A percentile compares a stretch with the other conserved stretches of the same genome.
phyloP scores from a whole-genome alignment of 2,329 filamentous ascomycete species.

The Cercospora zeae-maydis region DNA sequence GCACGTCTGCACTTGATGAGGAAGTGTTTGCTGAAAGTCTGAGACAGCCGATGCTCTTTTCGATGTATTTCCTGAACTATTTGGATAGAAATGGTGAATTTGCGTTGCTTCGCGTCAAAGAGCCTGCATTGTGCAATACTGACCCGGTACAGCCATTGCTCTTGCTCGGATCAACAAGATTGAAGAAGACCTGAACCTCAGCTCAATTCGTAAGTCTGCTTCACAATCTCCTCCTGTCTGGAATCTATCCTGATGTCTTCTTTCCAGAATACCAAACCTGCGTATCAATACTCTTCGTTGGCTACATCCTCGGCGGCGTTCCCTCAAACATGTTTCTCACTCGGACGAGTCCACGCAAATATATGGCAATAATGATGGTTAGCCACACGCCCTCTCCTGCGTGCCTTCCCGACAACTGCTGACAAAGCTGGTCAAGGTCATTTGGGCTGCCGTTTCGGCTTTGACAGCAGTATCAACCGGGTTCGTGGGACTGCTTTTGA shows the following conservation, averaged over 20 bases:
- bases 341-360: slow-evolving; percentile 28
- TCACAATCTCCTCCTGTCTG: background rate
- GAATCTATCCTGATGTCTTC: slow-evolving; percentile 20
- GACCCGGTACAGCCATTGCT: slow-evolving; percentile 39
- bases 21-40: background rate
- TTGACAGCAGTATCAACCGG: slow-evolving; percentile 32
- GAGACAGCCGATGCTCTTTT: slow-evolving; percentile 47
- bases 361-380: slow-evolving; percentile 34
- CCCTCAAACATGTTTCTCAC: slow-evolving; percentile 34
- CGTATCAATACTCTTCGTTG: slow-evolving; percentile 38
- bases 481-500: slow-evolving; percentile 19
- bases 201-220: slow-evolving; percentile 1
- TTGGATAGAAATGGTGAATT: slow-evolving; percentile 37
- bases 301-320: slow-evolving; percentile 37
- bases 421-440: slow-evolving; percentile 29
- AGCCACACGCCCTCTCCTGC: slow-evolving; percentile 24
- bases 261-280: slow-evolving; percentile 43
- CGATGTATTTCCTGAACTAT: slow-evolving; percentile 48
- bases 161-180: slow-evolving; percentile 40
- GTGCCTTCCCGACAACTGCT: slow-evolving; percentile 26
- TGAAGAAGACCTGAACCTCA: slow-evolving; percentile 43
- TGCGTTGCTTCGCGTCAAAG: background rate
- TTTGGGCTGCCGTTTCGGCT: slow-evolving; percentile 37
- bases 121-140: no score
- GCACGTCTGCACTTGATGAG: background rate